phyloP scores from a whole-genome alignment of 768 basidiomycete genomes.

The Stropharia rugosoannulata region DNA sequence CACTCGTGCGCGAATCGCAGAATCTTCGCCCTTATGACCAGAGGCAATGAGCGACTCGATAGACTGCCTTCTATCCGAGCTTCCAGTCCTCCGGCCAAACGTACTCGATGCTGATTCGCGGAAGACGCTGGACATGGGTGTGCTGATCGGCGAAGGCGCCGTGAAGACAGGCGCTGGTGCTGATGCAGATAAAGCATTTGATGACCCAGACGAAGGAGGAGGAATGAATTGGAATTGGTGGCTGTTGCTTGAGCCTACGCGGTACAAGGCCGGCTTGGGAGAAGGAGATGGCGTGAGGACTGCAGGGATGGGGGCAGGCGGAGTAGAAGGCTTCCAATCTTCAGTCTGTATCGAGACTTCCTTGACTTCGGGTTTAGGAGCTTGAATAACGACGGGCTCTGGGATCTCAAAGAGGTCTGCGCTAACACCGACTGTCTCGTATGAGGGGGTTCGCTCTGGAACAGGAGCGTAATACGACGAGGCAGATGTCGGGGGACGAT shows the following conservation, averaged over 20 bases:
- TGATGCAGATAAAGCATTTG: conserved; percentile 23
- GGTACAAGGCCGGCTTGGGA: conserved; percentile 42
- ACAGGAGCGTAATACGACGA: conserved; percentile 33
- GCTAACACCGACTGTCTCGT: conserved; percentile 49
- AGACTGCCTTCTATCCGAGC: conserved; percentile 65
- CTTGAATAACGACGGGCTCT: conserved; percentile 30
- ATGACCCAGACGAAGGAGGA: conserved; percentile 32
- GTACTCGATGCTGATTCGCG: conserved; percentile 47
- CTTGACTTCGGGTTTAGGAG: conserved; percentile 62
- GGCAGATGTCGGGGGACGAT: conserved; percentile 23
- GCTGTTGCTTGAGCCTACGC: conserved; percentile 46
- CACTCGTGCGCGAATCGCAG: conserved; percentile 52
- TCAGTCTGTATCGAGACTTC: conserved; percentile 86
- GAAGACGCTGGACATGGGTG: conserved; percentile 36
- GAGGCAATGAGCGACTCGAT: conserved; percentile 69
- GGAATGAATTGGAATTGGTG: conserved; percentile 70
- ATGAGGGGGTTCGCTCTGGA: conserved; percentile 33
- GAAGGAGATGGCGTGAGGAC: conserved; percentile 20
- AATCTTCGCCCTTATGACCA: conserved; percentile 43
- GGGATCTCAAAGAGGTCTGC: conserved; percentile 37
- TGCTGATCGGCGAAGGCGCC: conserved; percentile 38
- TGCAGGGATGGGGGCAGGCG: conserved; percentile 30
- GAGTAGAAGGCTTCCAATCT: conserved; percentile 53
- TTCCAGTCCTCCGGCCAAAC: conserved; percentile 49
- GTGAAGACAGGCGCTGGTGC: conserved; percentile 23